phyloP scores from a whole-genome alignment of 2,329 filamentous ascomycete genomes.

The Allantophomopsis lycopodina region DNA sequence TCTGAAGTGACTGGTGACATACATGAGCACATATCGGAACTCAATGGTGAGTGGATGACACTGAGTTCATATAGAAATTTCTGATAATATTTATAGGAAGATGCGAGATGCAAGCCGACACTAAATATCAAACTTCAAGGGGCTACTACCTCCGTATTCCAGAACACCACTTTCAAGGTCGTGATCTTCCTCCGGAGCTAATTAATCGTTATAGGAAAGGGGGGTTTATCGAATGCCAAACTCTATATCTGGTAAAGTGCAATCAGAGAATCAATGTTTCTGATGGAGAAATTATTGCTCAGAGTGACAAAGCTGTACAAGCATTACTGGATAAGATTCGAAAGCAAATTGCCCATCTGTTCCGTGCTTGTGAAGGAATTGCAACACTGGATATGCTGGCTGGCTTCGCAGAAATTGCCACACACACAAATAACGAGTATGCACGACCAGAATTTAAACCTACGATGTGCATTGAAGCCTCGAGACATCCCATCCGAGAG shows the following conservation, averaged over 20 bases:
- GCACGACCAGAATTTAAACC: constrained; percentile 47
- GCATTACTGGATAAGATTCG: constrained; percentile 61
- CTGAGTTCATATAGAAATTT: too few relatives aligned
- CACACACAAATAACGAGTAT: constrained; percentile 46
- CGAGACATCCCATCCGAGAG: constrained; percentile 56
- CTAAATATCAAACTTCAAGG: constrained; percentile 65
- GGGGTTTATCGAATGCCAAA: constrained; percentile 75
- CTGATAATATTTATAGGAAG: constrained; percentile 3
- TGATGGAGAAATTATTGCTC: constrained; percentile 68
- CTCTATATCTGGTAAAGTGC: constrained; percentile 68
- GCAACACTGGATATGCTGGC: constrained; percentile 78
- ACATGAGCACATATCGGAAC: constrained; percentile 51
- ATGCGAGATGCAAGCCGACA: constrained; percentile 43
- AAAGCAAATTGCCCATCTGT: constrained; percentile 56
- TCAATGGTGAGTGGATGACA: constrained; percentile 39
- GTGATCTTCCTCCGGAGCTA: constrained; percentile 49
- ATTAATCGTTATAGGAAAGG: constrained; percentile 66
- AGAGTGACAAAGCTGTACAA: constrained; percentile 68
- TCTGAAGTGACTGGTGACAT: constrained; percentile 78
- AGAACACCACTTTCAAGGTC: constrained; percentile 45
- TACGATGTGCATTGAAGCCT: constrained; percentile 50
- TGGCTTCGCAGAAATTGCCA: constrained; percentile 63
- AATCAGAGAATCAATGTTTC: constrained; percentile 68
- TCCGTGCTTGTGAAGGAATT: constrained; percentile 75
- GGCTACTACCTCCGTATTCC: constrained; percentile 67